Base-by-base conservation (phyloP, 768 basidiomycete genomes). In the Mycena amicta region DNA sequence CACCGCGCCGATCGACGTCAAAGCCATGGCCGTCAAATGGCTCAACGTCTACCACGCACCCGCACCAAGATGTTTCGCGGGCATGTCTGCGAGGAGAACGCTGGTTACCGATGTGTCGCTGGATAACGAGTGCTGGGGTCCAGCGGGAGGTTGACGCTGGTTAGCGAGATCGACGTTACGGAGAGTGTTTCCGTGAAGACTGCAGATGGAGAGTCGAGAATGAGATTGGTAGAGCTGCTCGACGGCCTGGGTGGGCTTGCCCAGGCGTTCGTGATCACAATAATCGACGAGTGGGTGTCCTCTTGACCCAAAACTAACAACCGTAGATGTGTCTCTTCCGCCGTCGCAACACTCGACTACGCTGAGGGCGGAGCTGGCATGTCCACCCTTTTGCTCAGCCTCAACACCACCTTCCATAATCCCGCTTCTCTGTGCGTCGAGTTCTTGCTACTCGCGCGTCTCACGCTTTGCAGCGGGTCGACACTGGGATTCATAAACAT, bases 381-480 rank as follows among this genome's bases (percentile, higher is more conserved):
- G 11, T 55, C 71, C 1, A 77, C 77, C 6, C 78, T 82, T 25
- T 81, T 81, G 1, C 78, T 78, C 52, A 73, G 66, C 2, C 78
- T 84, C 62, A 76, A 82, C 53, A 68, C 72, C 2, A 60, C 76
- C n/a, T 83, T 77, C 59, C 80, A 84, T 61, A 69, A 75, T 3
- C 71, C 75, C 1, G 80, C 77, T 1, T 56, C 66, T 20, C 53
- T 71, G 83, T 75, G 62, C 45, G 77, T 71, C 16, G 22, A 30
- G 37, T 2, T 18, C 8, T 47, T 41, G 5, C 50, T 31, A 55
- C 29, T 15, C 20, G 37, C 18, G 25, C 20, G 4, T 49, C 6
- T 40, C 53, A 3, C 2, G 16, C 23, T 15, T 30, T 18, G 3
- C 61, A 83, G 83, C 30, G 80, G 81, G 1, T 73, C 79, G 40